A percentile compares a stretch with the other conserved stretches of the same genome.
Conservation (phyloP, 2,329 filamentous ascomycete species). For the Colletotrichum gloeosporioides region DNA sequence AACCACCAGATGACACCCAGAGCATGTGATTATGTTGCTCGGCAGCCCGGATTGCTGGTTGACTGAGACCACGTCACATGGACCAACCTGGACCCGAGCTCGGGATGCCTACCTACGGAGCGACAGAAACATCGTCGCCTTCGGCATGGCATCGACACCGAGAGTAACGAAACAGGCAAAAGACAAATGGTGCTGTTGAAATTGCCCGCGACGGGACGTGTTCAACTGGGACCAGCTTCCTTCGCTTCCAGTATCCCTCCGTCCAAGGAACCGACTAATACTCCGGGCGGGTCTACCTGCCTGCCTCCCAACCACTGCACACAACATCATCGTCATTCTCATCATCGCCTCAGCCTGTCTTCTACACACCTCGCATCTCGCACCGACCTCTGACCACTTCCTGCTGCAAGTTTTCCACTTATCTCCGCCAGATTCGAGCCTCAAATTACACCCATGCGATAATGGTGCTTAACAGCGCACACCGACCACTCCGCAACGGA, state of each 20-base stretch:
- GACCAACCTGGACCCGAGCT: background rate
- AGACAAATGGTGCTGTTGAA: background rate
- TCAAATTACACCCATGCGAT: background rate
- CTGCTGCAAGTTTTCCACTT: background rate
- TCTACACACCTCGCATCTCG: background rate
- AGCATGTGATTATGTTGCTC: constrained; percentile 7
- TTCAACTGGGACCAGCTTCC: background rate
- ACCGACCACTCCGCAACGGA: background rate
- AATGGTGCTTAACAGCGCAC: background rate
- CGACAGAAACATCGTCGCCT: background rate
- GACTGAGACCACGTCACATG: background rate
- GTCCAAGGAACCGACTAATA: background rate
- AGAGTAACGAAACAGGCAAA: background rate
- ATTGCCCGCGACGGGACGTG: background rate
- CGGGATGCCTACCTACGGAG: background rate
- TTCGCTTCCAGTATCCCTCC: background rate
- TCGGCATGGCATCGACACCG: background rate
- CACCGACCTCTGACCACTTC: background rate
- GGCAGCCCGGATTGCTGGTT: background rate
- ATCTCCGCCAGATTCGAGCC: background rate
- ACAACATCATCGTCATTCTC: background rate
- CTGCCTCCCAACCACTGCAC: background rate
- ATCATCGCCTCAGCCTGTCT: background rate
- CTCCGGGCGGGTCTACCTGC: background rate
- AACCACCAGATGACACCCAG: background rate